Conservation (phyloP, 441 rosid species). For the Euphorbia schlechtendalii region DNA sequence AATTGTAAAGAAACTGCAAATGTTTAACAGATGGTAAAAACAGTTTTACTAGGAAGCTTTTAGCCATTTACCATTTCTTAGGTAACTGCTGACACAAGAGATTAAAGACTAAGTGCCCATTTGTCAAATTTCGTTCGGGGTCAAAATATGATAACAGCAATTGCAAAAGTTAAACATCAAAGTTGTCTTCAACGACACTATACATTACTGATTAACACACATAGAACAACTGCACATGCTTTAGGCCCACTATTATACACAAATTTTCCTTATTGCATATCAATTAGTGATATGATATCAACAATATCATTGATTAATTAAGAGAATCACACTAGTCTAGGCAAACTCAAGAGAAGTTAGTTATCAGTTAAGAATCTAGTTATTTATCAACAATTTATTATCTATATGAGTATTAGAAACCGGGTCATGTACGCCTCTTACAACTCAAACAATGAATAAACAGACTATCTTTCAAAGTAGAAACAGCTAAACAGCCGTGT, state of each 20-base stretch:
- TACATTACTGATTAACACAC: background rate
- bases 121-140: too few species aligned
- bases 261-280: too few species aligned
- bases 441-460: constrained; percentile 2
- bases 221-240: constrained; percentile 26
- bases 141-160: too few species aligned
- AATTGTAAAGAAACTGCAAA: background rate
- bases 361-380: background rate
- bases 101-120: too few species aligned
- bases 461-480: background rate
- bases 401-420: background rate
- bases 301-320: background rate
- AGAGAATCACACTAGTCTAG: too few species aligned
- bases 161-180: too few species aligned
- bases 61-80: constrained; percentile 9
- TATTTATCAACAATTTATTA: too few species aligned
- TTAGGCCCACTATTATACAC: constrained; percentile 25
- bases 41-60: constrained; percentile 20
- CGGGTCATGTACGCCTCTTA: background rate
- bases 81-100: constrained; percentile 27
- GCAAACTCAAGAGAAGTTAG: background rate
- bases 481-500: constrained; percentile 3
- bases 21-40: constrained; percentile 8
- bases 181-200: too few species aligned
- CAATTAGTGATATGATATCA: constrained; percentile 6